Percentiles rank a stretch among this genome's conserved stretches.
phyloP scores from a whole-genome alignment of 2,329 filamentous ascomycete genomes.

The Venturia effusa region DNA sequence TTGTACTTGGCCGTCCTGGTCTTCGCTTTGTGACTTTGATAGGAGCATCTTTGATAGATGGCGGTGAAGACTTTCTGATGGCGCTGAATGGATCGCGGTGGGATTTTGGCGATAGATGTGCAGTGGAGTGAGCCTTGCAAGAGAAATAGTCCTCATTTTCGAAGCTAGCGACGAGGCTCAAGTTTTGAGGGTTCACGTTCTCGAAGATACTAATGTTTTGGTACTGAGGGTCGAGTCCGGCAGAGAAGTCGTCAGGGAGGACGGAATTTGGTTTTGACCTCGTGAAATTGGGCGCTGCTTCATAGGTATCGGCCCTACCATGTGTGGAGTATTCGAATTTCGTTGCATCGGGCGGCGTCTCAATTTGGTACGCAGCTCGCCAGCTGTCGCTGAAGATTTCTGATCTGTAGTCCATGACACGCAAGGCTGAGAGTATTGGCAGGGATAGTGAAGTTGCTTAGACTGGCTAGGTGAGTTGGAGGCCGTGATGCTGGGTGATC shows the following conservation, averaged over 20 bases:
- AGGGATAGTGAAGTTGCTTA: background rate
- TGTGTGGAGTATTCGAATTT: too few species aligned
- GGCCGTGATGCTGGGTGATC: background rate
- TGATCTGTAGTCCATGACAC: background rate
- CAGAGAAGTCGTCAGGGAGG: background rate
- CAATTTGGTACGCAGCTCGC: background rate
- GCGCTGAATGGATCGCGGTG: background rate
- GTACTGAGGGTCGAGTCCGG: background rate
- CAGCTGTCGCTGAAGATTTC: background rate
- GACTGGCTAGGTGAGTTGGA: background rate
- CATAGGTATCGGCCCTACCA: background rate
- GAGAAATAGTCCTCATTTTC: background rate
- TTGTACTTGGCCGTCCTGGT: background rate
- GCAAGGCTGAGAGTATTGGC: background rate
- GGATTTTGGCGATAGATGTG: background rate
- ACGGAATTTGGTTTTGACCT: background rate
- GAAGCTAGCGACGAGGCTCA: background rate
- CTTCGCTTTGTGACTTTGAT: background rate
- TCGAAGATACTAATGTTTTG: background rate
- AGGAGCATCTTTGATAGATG: background rate
- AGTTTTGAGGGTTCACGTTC: background rate
- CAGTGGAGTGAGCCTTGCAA: background rate
- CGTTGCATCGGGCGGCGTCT: too few species aligned
- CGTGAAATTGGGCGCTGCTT: background rate
- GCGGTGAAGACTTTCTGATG: background rate